Percentiles rank a stretch among this genome's conserved stretches.
Conservation (phyloP, 2,329 filamentous ascomycete species). For the Xylariaceae sp. region DNA sequence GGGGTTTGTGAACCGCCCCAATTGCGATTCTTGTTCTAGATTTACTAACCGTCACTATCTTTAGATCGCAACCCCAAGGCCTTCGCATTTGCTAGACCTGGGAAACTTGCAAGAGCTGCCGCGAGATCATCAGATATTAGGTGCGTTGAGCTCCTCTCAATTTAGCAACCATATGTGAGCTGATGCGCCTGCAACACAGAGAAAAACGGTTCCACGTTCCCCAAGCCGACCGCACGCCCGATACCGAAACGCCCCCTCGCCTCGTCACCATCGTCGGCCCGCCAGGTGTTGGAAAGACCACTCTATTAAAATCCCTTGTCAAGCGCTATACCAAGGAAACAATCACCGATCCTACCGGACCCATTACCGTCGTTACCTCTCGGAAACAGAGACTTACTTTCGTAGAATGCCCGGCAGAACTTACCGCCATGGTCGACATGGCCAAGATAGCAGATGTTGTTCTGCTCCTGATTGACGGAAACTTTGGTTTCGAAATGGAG, state of each 20-base stretch:
- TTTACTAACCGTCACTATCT: conserved; percentile 22
- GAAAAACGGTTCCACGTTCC: conserved; percentile 96
- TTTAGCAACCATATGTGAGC: not conserved
- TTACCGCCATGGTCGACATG: conserved; percentile 94
- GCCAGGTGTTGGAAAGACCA: conserved; percentile 92
- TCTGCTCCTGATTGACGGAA: conserved; percentile 95
- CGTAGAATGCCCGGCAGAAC: conserved; percentile 92
- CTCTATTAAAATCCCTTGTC: conserved; percentile 88
- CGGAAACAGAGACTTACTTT: conserved; percentile 94
- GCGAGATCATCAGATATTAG: conserved; percentile 43
- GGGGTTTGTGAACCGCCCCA: conserved; percentile 40
- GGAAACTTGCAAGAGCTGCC: conserved; percentile 69
- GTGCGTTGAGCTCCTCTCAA: not conserved
- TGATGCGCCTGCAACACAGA: conserved; percentile 50
- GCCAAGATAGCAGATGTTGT: conserved; percentile 98
- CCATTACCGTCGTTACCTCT: conserved; percentile 91
- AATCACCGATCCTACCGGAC: conserved; percentile 80
- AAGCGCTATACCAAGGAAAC: conserved; percentile 71
- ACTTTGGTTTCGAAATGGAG: conserved; percentile 99
- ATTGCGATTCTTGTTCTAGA: not conserved
- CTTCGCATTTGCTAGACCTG: conserved; percentile 77
- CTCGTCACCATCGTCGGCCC: conserved; percentile 93
- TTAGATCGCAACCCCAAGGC: conserved; percentile 80
- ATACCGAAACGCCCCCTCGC: conserved; percentile 80
- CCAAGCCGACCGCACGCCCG: conserved; percentile 88